These are phyloP conservation scores for Lachancea lanzarotensis DNA, from an alignment of 805 yeast genomes.

Conservation along the genomic window DNA sequence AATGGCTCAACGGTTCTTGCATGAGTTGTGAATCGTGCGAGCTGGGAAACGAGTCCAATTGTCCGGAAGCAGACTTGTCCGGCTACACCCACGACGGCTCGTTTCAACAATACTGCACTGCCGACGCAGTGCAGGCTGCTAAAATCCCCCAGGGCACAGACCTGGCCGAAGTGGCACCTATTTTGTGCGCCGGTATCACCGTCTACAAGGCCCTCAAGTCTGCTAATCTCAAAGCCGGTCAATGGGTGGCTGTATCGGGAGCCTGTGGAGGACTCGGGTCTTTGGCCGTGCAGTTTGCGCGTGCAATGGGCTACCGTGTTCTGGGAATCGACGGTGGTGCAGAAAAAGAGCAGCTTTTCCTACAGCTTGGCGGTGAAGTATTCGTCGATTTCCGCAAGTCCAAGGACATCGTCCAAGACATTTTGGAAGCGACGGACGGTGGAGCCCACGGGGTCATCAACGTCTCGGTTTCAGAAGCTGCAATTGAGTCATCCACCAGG, in stretches of 20 bases:
- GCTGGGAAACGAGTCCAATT: constrained; percentile 51
- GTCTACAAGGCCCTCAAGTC: constrained; percentile 87
- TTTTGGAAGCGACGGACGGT: constrained; percentile 54
- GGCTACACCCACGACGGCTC: constrained; percentile 90
- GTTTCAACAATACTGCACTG: constrained; percentile 85
- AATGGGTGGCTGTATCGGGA: constrained; percentile 73
- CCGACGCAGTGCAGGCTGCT: constrained; percentile 84
- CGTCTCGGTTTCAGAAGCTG: constrained; percentile 66
- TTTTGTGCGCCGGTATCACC: constrained; percentile 87
- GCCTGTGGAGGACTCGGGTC: constrained; percentile 80
- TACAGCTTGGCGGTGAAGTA: constrained; percentile 56
- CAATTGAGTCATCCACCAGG: constrained; percentile 53
- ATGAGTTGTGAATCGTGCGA: constrained; percentile 56
- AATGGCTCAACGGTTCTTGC: constrained; percentile 63
- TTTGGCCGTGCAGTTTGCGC: constrained; percentile 66
- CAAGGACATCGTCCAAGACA: constrained; percentile 49
- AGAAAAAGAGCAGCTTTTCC: constrained; percentile 49
- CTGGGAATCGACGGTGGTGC: constrained; percentile 67
- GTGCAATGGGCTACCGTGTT: constrained; percentile 70
- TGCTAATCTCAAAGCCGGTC: constrained; percentile 60
- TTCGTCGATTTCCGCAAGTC: constrained; percentile 53
- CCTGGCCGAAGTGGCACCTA: constrained; percentile 70
- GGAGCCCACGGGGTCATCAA: constrained; percentile 74
- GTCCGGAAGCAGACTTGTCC: constrained; percentile 63
- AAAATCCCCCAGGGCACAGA: constrained; percentile 67